Evolutionary conservation across 2,329 filamentous ascomycete species (phyloP).

Genomic region (Talaromyces sp.): DNA sequence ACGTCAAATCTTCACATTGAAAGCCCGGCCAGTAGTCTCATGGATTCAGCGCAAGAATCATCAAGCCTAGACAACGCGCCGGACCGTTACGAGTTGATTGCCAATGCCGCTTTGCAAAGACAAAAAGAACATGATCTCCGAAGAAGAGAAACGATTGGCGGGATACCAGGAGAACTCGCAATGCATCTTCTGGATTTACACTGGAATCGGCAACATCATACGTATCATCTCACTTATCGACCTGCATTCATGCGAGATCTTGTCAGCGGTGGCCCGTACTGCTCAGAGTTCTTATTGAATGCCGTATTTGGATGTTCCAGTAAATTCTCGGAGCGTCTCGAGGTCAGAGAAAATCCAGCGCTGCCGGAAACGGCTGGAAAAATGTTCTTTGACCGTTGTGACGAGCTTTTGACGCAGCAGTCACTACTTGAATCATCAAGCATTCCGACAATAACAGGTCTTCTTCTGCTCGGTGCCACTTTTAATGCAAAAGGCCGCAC

Average conservation of each 20-base stretch:
- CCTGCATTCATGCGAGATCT: slow-evolving; percentile 40
- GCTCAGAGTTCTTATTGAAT: slow-evolving; percentile 39
- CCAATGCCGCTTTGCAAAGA: slow-evolving; percentile 23
- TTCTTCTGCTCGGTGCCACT: slow-evolving; percentile 31
- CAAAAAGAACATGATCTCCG: slow-evolving; percentile 23
- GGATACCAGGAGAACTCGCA: slow-evolving; percentile 29
- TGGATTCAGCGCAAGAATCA: not conserved
- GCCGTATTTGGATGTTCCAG: slow-evolving; percentile 43
- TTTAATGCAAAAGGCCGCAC: slow-evolving; percentile 25
- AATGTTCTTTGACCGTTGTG: slow-evolving; percentile 40
- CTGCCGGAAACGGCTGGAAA: slow-evolving; percentile 36
- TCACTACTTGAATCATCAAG: slow-evolving; percentile 32
- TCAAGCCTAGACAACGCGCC: not conserved
- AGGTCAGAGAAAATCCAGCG: slow-evolving; percentile 32
- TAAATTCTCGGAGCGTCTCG: slow-evolving; percentile 39
- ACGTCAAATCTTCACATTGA: not conserved
- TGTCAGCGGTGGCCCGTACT: slow-evolving; percentile 34
- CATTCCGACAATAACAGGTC: slow-evolving; percentile 38
- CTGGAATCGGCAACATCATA: slow-evolving; percentile 41
- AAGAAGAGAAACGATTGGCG: slow-evolving; percentile 17
- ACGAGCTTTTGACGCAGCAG: slow-evolving; percentile 35
- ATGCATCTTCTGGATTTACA: slow-evolving; percentile 40
- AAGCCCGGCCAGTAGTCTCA: not conserved
- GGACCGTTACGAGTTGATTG: slow-evolving; percentile 22
- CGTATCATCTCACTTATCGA: slow-evolving; percentile 39